A percentile compares a stretch with the other conserved stretches of the same genome.
Evolutionary conservation across 2,329 filamentous ascomycete species (phyloP).

Genomic region (Epichloe typhina): DNA sequence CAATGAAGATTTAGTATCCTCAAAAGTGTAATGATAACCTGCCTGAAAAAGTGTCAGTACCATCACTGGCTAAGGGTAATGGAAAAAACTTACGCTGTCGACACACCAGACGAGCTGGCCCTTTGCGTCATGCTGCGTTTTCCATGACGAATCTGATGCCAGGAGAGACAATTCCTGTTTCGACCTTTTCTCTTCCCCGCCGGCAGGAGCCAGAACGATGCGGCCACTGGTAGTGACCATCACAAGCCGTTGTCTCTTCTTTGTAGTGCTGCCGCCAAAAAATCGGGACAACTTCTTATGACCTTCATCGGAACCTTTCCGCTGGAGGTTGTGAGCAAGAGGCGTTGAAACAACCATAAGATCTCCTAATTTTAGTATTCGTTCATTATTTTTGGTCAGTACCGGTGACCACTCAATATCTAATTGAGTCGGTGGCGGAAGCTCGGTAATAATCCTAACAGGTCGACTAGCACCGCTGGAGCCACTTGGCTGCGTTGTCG

Average conservation of each 20-base stretch:
- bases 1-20: slow-evolving; percentile 65
- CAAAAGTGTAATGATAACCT: slow-evolving; percentile 84
- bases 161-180: slow-evolving; percentile 87
- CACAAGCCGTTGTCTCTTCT: slow-evolving; percentile 84
- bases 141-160: slow-evolving; percentile 62
- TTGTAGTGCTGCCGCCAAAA: slow-evolving; percentile 80
- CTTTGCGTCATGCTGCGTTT: slow-evolving; percentile 71
- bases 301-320: slow-evolving; percentile 55
- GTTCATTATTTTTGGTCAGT: slow-evolving; percentile 77
- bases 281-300: slow-evolving; percentile 89
- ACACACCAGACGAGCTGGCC: slow-evolving; percentile 80
- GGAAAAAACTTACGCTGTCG: slow-evolving; percentile 62
- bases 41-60: slow-evolving; percentile 41
- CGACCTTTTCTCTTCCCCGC: slow-evolving; percentile 88
- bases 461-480: slow-evolving; percentile 44
- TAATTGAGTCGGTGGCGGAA: slow-evolving; percentile 89
- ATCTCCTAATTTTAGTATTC: slow-evolving; percentile 89
- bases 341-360: slow-evolving; percentile 72
- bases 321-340: slow-evolving; percentile 58
- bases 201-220: slow-evolving; percentile 78
- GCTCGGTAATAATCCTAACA: slow-evolving; percentile 77
- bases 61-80: background rate
- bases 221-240: slow-evolving; percentile 89
- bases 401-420: slow-evolving; percentile 99
- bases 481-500: slow-evolving; percentile 20